Conservation (phyloP, 2,329 filamentous ascomycete genomes). For the Sporothrix sp. region DNA sequence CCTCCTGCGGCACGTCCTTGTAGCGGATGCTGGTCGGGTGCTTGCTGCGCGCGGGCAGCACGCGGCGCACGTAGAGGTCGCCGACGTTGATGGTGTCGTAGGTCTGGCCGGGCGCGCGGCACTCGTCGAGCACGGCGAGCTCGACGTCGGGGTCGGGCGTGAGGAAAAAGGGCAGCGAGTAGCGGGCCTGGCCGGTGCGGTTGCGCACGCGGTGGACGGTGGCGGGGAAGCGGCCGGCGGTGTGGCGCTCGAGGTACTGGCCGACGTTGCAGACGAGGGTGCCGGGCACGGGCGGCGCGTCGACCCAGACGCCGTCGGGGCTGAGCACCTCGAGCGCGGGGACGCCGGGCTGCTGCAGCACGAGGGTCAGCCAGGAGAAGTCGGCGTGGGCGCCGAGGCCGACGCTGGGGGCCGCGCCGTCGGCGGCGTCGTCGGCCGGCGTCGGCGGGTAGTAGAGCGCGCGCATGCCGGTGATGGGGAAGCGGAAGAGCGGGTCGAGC, state of each 20-base stretch:
- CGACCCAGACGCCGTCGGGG: constrained; percentile 29
- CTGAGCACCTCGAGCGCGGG: constrained; percentile 33
- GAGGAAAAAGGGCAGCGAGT: constrained; percentile 49
- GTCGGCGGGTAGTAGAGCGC: constrained; percentile 20
- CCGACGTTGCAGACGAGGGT: constrained; percentile 41
- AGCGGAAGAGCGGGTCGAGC: constrained; percentile 30
- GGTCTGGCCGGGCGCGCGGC: too few species aligned
- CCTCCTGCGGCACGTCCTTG: too few species aligned
- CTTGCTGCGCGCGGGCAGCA: too few species aligned
- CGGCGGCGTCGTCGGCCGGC: too few species aligned
- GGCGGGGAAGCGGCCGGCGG: constrained; percentile 37
- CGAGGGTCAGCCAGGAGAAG: constrained; percentile 38
- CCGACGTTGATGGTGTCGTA: too few species aligned
- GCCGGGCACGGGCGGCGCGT: constrained; percentile 9
- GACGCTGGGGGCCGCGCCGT: constrained; percentile 21
- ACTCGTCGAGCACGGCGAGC: too few species aligned
- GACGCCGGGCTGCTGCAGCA: constrained; percentile 33
- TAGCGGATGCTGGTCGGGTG: too few species aligned
- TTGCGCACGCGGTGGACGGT: constrained; percentile 44
- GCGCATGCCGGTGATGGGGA: constrained; percentile 25
- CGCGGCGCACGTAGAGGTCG: too few species aligned
- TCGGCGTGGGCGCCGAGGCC: constrained; percentile 39
- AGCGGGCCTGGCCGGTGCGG: constrained; percentile 30
- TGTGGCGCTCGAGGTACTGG: constrained; percentile 41
- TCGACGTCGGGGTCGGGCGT: constrained; percentile 37